These are phyloP conservation scores for Epicoccum sorghinum DNA, from an alignment of 2,329 filamentous ascomycete genomes.

Conservation along the genomic window DNA sequence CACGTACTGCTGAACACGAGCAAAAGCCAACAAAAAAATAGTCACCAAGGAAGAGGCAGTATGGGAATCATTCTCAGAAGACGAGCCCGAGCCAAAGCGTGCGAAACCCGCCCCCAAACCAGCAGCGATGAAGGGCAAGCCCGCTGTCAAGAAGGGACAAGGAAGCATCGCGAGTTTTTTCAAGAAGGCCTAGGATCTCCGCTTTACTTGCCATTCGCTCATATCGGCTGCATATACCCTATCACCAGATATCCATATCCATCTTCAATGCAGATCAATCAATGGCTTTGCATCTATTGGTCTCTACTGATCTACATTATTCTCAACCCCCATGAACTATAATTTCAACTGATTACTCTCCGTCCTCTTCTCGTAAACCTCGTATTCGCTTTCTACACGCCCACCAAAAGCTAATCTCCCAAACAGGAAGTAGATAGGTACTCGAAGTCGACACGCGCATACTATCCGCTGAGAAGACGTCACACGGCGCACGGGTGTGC, in stretches of 20 bases:
- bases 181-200: constrained; percentile 66
- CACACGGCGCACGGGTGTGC: constrained; percentile 8
- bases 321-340: background rate
- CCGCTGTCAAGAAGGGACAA: constrained; percentile 59
- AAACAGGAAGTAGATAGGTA: constrained; percentile 4
- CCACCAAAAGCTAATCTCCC: background rate
- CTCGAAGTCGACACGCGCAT: background rate
- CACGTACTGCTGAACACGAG: background rate
- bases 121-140: constrained; percentile 60
- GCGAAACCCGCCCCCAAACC: constrained; percentile 52
- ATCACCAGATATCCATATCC: too few relatives aligned
- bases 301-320: background rate
- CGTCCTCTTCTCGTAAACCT: background rate
- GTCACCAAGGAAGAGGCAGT: constrained; percentile 83
- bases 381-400: background rate
- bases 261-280: too few relatives aligned
- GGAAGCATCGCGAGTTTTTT: constrained; percentile 95
- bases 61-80: constrained; percentile 95
- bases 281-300: background rate
- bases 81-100: constrained; percentile 70
- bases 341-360: background rate
- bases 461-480: background rate
- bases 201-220: background rate
- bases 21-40: constrained; percentile 47
- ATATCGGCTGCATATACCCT: too few relatives aligned